Evolutionary conservation across 352 stramenopile genomes (phyloP).

Genomic region (Halophytophthora batemanensis): DNA sequence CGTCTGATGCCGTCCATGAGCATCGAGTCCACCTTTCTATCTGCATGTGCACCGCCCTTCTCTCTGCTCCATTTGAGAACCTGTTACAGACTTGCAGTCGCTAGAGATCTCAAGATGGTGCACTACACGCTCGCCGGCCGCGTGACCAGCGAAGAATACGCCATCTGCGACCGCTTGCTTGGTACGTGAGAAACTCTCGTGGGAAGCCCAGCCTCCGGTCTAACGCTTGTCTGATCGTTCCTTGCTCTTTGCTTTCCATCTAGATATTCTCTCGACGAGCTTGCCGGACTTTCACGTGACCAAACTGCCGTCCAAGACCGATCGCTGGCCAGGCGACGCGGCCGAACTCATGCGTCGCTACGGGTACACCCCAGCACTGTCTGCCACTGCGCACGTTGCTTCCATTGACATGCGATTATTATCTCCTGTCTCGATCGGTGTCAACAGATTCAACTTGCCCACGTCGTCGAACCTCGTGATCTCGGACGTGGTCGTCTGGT

Average conservation of each 20-base stretch:
- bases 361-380: constrained; percentile 25
- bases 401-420: not conserved
- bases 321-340: constrained; percentile 45
- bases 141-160: constrained; percentile 71
- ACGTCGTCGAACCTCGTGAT: constrained; percentile 44
- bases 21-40: no score
- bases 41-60: not conserved
- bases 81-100: not conserved
- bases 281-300: constrained; percentile 55
- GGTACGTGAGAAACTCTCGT: constrained; percentile 22
- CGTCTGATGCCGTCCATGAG: no score
- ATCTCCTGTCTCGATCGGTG: constrained; percentile 5
- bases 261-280: constrained; percentile 53
- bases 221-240: not conserved
- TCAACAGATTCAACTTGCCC: constrained; percentile 24
- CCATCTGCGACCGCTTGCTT: constrained; percentile 66
- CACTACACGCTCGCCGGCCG: constrained; percentile 61
- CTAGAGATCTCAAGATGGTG: constrained; percentile 29
- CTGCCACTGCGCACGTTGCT: not conserved
- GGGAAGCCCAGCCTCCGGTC: no score
- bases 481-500: constrained; percentile 68
- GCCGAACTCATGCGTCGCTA: constrained; percentile 42
- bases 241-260: not conserved
- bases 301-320: constrained; percentile 43
- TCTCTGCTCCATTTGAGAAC: not conserved